Percentiles rank a stretch among this genome's conserved stretches.
Conservation (phyloP, 768 basidiomycete species). For the Clavulina sp. region DNA sequence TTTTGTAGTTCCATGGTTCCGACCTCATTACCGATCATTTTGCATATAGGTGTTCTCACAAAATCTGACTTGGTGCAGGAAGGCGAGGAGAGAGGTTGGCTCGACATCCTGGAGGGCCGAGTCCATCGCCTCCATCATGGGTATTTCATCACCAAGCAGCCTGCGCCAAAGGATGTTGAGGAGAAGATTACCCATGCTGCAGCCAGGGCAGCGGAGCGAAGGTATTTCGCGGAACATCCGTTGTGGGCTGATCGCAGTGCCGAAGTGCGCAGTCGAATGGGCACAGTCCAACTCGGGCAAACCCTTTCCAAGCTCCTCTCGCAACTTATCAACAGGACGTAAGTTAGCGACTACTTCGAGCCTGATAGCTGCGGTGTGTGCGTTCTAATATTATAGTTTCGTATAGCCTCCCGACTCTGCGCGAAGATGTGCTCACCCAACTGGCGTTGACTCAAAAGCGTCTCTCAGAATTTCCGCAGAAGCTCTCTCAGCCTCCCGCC, state of each 20-base stretch:
- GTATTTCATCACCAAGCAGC: conserved; percentile 50
- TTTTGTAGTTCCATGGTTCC: no score
- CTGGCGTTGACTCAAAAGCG: no score
- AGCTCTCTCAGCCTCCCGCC: no score
- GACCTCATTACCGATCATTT: no score
- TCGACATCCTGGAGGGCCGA: conserved; percentile 30
- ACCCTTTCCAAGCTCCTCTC: conserved; percentile 35
- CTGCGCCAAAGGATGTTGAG: conserved; percentile 32
- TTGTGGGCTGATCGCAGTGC: conserved; percentile 31
- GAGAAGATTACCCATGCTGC: conserved; percentile 20
- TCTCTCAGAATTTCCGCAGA: no score
- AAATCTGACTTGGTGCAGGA: conserved; percentile 44
- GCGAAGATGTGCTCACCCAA: no score
- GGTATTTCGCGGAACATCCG: conserved; percentile 29
- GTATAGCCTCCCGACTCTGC: no score
- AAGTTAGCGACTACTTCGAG: conserved; percentile 4
- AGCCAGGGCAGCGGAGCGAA: conserved; percentile 21
- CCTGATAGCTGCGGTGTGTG: not conserved
- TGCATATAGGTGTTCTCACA: conserved; percentile 54
- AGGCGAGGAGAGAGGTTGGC: conserved; percentile 29
- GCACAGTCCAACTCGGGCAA: conserved; percentile 10
- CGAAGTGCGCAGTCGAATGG: conserved; percentile 7
- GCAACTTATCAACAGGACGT: conserved; percentile 36
- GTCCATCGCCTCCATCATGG: conserved; percentile 33
- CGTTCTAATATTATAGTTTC: no score